These are phyloP conservation scores for Leishmania mexicana DNA, from an alignment of 208 protist genomes.

Conservation along the genomic window DNA sequence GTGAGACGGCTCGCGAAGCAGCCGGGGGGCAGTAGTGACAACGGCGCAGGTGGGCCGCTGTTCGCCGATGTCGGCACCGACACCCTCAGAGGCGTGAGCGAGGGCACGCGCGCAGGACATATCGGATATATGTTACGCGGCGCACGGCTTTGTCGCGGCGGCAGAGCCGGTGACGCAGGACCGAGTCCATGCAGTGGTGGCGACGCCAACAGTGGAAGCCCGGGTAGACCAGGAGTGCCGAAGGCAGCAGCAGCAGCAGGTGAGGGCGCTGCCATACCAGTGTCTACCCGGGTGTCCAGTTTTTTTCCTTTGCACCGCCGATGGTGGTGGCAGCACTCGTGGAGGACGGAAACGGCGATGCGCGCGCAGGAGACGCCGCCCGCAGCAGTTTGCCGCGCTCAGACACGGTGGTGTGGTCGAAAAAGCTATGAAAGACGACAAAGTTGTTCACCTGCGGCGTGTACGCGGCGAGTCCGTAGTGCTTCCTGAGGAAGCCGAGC, in stretches of 20 bases:
- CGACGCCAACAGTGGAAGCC: not conserved
- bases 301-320: constrained; percentile 19
- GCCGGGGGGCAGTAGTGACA: constrained; percentile 16
- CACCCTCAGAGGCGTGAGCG: constrained; percentile 6
- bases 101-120: constrained; percentile 1
- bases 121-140: not conserved
- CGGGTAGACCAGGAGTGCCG: constrained; percentile 6
- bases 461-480: constrained; percentile 83
- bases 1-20: constrained; percentile 15
- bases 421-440: constrained; percentile 92
- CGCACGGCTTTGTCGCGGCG: not conserved
- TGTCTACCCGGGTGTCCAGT: constrained; percentile 27
- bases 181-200: not conserved
- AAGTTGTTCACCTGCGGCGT: constrained; percentile 93
- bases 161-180: not conserved
- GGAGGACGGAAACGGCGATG: not conserved
- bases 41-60: not conserved
- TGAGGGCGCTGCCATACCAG: constrained; percentile 2
- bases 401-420: constrained; percentile 57
- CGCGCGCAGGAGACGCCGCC: not conserved
- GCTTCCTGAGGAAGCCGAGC: constrained; percentile 82
- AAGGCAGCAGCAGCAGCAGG: not conserved
- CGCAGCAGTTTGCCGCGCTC: constrained; percentile 51
- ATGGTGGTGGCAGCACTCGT: not conserved
- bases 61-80: not conserved